phyloP scores from a whole-genome alignment of 352 stramenopile genomes.

The Globisporangium cystogenes region DNA sequence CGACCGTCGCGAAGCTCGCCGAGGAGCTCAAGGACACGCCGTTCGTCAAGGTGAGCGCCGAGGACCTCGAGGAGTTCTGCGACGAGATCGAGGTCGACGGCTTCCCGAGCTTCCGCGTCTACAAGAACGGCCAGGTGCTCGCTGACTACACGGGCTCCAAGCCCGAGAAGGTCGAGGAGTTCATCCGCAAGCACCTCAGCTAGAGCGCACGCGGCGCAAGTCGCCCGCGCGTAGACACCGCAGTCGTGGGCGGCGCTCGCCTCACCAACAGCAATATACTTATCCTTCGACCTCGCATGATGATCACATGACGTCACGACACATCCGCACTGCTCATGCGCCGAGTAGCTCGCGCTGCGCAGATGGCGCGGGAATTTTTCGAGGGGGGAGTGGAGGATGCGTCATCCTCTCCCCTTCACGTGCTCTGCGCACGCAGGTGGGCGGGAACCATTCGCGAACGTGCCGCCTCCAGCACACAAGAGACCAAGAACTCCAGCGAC shows the following conservation, averaged over 20 bases:
- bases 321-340: too few species aligned
- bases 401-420: neutral
- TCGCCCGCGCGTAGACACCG: neutral
- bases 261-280: neutral
- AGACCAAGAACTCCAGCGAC: too few species aligned
- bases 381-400: neutral
- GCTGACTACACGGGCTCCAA: slow-evolving; percentile 70
- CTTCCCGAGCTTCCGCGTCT: slow-evolving; percentile 75
- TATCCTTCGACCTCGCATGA: neutral
- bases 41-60: slow-evolving; percentile 52
- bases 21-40: slow-evolving; percentile 45
- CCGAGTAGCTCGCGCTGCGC: neutral
- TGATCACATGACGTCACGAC: too few species aligned
- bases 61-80: slow-evolving; percentile 55
- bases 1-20: slow-evolving; percentile 41
- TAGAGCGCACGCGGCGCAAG: slow-evolving; percentile 1
- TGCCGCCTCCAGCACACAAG: slow-evolving; percentile 1
- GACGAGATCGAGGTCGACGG: slow-evolving; percentile 71
- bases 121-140: slow-evolving; percentile 47
- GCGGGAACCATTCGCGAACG: neutral
- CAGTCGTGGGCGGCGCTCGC: neutral
- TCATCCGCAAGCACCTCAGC: slow-evolving; percentile 45
- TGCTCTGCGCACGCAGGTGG: neutral
- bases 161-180: slow-evolving; percentile 70
- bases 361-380: neutral